Evolutionary conservation across 1,139 yeast species (phyloP).

Genomic region (Geotrichum reessii): DNA sequence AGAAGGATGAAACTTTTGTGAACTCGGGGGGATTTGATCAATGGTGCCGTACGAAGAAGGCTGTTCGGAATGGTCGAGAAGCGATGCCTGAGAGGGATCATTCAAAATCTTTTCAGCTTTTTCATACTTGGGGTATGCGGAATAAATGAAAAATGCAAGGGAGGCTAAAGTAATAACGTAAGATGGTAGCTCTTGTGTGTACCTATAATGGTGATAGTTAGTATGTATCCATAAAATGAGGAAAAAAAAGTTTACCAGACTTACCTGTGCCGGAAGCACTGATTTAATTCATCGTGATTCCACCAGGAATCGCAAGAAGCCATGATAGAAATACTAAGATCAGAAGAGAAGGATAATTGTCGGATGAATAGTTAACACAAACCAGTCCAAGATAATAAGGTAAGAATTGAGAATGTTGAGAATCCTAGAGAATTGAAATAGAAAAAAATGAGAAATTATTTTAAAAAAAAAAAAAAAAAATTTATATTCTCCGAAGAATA

Average conservation of each 20-base stretch:
- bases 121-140: constrained; percentile 6
- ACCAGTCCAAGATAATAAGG: neutral
- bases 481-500: neutral
- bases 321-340: constrained; percentile 3
- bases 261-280: constrained; percentile 30
- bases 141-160: constrained; percentile 1
- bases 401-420: neutral
- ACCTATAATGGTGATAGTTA: neutral
- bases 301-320: constrained; percentile 26
- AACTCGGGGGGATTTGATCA: neutral
- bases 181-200: constrained; percentile 6
- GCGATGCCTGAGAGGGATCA: neutral
- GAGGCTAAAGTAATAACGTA: neutral
- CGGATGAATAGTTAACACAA: neutral
- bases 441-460: neutral
- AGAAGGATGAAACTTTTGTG: neutral
- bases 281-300: constrained; percentile 29
- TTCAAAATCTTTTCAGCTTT: neutral
- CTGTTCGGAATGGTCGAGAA: neutral
- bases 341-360: neutral
- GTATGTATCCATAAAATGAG: neutral
- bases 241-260: constrained; percentile 11
- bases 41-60: constrained; percentile 2
- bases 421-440: neutral
- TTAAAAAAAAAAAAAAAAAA: neutral